These are phyloP conservation scores for Penicillium sp. DNA, from an alignment of 2,329 filamentous ascomycete species.

Conservation along the genomic window DNA sequence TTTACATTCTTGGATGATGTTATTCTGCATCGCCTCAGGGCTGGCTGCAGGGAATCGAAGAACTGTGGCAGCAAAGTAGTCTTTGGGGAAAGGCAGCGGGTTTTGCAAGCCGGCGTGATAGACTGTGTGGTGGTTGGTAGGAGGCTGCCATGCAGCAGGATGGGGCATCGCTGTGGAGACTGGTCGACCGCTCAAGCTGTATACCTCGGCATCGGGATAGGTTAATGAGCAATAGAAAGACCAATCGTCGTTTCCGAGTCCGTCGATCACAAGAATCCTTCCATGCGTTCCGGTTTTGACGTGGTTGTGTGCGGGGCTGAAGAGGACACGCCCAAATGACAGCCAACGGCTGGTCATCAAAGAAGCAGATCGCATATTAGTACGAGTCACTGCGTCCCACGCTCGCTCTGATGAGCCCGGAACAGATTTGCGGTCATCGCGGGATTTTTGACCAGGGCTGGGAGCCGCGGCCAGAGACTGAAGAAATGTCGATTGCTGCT, in stretches of 20 bases:
- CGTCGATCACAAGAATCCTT: constrained; percentile 51
- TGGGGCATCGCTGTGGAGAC: constrained; percentile 35
- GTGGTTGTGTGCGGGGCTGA: constrained; percentile 51
- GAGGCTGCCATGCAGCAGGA: constrained; percentile 45
- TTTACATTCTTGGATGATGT: constrained; percentile 50
- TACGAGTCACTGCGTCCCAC: constrained; percentile 43
- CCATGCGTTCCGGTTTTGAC: constrained; percentile 42
- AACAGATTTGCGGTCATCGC: constrained; percentile 34
- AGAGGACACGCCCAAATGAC: constrained; percentile 52
- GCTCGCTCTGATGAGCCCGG: constrained; percentile 45
- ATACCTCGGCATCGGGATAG: constrained; percentile 48
- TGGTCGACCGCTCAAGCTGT: constrained; percentile 43
- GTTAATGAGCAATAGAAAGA: constrained; percentile 54
- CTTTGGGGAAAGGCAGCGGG: constrained; percentile 49
- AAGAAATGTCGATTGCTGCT: constrained; percentile 29
- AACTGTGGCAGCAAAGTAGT: constrained; percentile 48
- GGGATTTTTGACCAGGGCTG: constrained; percentile 24
- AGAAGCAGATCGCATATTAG: constrained; percentile 51
- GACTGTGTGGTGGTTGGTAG: constrained; percentile 45
- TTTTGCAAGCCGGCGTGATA: constrained; percentile 42
- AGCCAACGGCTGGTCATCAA: constrained; percentile 54
- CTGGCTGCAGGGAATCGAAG: constrained; percentile 49
- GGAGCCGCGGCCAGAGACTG: constrained; percentile 25
- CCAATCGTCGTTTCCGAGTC: constrained; percentile 54
- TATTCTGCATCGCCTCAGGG: constrained; percentile 45